Evolutionary conservation across 1,284 basidiomycete genomes (phyloP).

Genomic region (Salmacisia buchloeana): DNA sequence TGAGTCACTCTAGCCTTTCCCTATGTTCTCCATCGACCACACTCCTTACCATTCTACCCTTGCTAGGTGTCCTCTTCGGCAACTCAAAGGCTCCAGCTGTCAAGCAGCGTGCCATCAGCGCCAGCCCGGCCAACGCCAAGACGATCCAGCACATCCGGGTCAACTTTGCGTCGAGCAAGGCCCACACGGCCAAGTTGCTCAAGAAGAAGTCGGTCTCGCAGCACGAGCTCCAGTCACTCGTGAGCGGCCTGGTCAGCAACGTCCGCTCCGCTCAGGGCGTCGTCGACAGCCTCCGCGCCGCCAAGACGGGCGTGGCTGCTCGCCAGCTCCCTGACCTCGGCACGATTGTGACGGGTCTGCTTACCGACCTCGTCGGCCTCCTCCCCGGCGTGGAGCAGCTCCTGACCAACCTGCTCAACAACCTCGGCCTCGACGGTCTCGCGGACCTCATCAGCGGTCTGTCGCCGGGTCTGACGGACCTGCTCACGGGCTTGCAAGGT

Average conservation of each 20-base stretch:
- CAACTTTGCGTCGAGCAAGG: background rate
- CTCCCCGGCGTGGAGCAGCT: background rate
- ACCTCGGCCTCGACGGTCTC: conserved; percentile 1
- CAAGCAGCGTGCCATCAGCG: background rate
- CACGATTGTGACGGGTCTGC: no score
- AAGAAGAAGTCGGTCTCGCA: background rate
- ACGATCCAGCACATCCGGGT: background rate
- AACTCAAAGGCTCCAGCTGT: background rate
- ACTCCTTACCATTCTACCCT: background rate
- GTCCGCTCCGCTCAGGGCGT: background rate
- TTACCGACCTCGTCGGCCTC: no score
- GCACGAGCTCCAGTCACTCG: background rate
- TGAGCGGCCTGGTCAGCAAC: background rate
- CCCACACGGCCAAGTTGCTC: background rate
- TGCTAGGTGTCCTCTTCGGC: background rate
- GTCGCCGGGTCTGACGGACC: background rate
- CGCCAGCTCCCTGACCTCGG: background rate
- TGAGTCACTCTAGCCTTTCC: background rate
- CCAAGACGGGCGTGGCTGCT: background rate
- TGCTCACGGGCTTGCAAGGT: background rate
- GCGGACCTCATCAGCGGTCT: background rate
- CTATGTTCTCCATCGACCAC: no score
- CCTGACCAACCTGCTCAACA: background rate
- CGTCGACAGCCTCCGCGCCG: background rate
- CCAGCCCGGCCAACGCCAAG: background rate